Evolutionary conservation across 176 grass and related monocot species (phyloP).

Genomic region (Alloteropsis semialata): DNA sequence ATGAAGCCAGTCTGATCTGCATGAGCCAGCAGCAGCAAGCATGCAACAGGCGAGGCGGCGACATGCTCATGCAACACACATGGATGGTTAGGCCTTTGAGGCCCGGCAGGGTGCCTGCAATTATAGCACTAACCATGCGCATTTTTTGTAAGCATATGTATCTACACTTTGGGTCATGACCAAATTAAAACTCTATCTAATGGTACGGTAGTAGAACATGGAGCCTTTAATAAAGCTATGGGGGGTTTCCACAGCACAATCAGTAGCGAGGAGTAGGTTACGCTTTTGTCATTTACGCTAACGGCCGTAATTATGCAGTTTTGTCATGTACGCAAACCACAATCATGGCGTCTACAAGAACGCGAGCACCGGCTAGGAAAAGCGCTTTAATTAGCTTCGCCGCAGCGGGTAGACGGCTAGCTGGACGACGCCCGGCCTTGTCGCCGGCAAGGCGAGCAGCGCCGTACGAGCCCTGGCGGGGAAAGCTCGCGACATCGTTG

Average conservation of each 20-base stretch:
- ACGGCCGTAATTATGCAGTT: conserved; percentile 11
- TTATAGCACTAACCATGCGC: conserved; percentile 20
- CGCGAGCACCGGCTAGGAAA: not conserved
- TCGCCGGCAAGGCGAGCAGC: conserved; percentile 20
- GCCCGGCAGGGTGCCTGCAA: not conserved
- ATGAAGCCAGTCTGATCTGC: not conserved
- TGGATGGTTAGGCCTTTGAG: conserved; percentile 14
- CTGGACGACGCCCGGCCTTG: not conserved
- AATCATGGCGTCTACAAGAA: conserved; percentile 33
- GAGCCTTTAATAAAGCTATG: conserved; percentile 18
- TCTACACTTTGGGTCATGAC: not conserved
- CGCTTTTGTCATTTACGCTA: conserved; percentile 4
- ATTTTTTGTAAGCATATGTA: conserved; percentile 10
- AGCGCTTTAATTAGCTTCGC: conserved; percentile 27
- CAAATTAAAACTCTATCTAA: not conserved
- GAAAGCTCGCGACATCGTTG: conserved; percentile 26
- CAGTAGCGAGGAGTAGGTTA: not conserved
- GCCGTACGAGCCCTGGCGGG: not conserved
- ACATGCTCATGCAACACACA: conserved; percentile 16
- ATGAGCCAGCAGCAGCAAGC: not conserved
- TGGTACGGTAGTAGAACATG: not conserved
- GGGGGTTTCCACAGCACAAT: conserved; percentile 5
- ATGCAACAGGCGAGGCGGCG: not conserved
- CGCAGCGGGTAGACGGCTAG: not conserved
- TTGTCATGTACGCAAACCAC: not conserved